These are phyloP conservation scores for Acacia pycnantha DNA, from an alignment of 331 rosid species.

Conservation along the genomic window DNA sequence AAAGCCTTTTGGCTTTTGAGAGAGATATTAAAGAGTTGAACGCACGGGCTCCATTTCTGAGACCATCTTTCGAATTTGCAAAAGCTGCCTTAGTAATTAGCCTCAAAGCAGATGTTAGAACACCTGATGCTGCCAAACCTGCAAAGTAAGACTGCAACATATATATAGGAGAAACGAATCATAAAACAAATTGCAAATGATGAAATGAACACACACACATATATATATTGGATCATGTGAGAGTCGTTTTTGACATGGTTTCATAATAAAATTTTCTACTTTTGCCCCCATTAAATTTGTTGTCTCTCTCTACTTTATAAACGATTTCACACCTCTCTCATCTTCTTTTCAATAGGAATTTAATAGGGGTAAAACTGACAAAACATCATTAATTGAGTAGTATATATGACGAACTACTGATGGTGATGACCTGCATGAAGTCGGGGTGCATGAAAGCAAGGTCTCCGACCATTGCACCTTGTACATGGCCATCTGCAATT, in stretches of 20 bases:
- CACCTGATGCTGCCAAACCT: slow-evolving; percentile 87
- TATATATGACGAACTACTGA: background rate
- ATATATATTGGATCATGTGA: background rate
- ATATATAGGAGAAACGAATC: slow-evolving; percentile 12
- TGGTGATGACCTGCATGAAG: slow-evolving; percentile 69
- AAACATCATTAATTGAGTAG: too few relatives aligned
- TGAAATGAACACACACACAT: background rate
- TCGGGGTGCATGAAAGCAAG: slow-evolving; percentile 76
- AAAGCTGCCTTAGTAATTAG: slow-evolving; percentile 80
- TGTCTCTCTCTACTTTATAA: too few relatives aligned
- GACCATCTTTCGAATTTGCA: slow-evolving; percentile 70
- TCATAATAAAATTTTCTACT: too few relatives aligned
- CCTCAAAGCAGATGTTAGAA: slow-evolving; percentile 72
- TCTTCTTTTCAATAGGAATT: too few relatives aligned
- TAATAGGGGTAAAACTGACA: too few relatives aligned
- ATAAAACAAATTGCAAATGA: background rate
- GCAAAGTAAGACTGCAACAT: slow-evolving; percentile 75
- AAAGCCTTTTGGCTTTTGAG: background rate
- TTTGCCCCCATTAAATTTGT: too few relatives aligned
- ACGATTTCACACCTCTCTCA: too few relatives aligned
- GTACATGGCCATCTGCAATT: slow-evolving; percentile 82
- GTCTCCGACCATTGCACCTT: slow-evolving; percentile 97
- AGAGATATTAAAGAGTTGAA: slow-evolving; percentile 16
- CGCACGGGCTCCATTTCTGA: slow-evolving; percentile 88
- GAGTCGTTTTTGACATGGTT: background rate